phyloP scores from a whole-genome alignment of 371 early-diverging fungal genomes.

The Mucor mucedo region DNA sequence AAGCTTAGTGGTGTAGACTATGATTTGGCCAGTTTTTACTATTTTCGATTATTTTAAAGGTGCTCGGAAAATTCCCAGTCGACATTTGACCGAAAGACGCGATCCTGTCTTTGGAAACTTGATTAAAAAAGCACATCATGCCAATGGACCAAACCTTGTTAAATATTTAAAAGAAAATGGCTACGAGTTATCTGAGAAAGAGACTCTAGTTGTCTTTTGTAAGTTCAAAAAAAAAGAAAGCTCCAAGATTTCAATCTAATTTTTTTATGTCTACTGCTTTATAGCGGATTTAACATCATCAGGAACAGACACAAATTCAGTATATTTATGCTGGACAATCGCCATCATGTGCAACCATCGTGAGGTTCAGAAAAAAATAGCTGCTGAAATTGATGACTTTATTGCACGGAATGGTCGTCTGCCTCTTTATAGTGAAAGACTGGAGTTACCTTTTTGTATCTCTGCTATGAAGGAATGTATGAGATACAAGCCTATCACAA shows the following conservation, averaged over 20 bases:
- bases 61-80: neutral
- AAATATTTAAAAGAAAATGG: conserved; percentile 1
- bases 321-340: conserved; percentile 8
- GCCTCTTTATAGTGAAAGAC: conserved; percentile 11
- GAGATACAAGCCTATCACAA: conserved; percentile 8
- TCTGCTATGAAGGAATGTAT: conserved; percentile 23
- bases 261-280: no score
- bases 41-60: conserved; percentile 6
- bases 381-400: conserved; percentile 21
- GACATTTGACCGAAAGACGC: neutral
- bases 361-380: conserved; percentile 6
- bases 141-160: conserved; percentile 3
- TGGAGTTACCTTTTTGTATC: conserved; percentile 8
- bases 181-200: neutral
- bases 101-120: conserved; percentile 7
- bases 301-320: conserved; percentile 21
- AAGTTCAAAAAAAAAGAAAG: neutral
- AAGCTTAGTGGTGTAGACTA: conserved; percentile 10
- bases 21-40: conserved; percentile 14
- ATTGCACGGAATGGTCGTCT: conserved; percentile 3
- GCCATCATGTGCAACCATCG: conserved; percentile 11
- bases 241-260: neutral
- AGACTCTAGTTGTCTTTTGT: conserved; percentile 4
- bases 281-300: conserved; percentile 19
- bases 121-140: neutral